phyloP scores from a whole-genome alignment of 257 asterid genomes.

The Lycium barbarum region DNA sequence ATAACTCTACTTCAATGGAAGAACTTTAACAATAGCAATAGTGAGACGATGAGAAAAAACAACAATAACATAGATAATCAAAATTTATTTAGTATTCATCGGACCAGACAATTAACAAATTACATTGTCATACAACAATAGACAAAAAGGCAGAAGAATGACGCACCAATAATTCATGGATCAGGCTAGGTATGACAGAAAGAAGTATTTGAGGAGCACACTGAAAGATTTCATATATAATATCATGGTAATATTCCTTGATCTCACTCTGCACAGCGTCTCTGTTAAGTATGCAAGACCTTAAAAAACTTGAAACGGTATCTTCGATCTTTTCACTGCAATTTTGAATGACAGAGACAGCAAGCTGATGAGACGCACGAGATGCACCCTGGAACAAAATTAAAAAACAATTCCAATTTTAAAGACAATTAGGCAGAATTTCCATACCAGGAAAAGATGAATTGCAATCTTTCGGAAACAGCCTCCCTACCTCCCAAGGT shows the following conservation, averaged over 20 bases:
- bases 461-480: neutral
- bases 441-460: neutral
- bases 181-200: constrained; percentile 75
- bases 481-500: too few species aligned
- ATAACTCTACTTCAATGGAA: constrained; percentile 26
- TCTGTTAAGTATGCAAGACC: constrained; percentile 72
- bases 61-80: constrained; percentile 6
- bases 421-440: neutral
- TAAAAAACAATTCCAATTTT: constrained; percentile 23
- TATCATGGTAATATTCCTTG: constrained; percentile 81
- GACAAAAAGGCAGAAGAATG: constrained; percentile 36
- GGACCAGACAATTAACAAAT: neutral
- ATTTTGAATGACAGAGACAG: constrained; percentile 65
- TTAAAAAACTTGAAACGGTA: constrained; percentile 62
- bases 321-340: constrained; percentile 62
- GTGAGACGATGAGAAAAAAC: neutral
- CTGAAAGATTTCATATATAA: constrained; percentile 68
- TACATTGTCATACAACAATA: constrained; percentile 29
- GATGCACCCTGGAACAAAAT: constrained; percentile 63
- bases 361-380: constrained; percentile 66
- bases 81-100: constrained; percentile 27
- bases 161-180: constrained; percentile 77
- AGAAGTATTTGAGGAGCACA: constrained; percentile 77
- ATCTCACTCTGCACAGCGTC: constrained; percentile 67
- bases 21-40: constrained; percentile 24